Evolutionary conservation across 164 flowering plant species (phyloP), one percentile per base, ranked within the genome.

Genomic region (Tinospora cordifolia): DNA sequence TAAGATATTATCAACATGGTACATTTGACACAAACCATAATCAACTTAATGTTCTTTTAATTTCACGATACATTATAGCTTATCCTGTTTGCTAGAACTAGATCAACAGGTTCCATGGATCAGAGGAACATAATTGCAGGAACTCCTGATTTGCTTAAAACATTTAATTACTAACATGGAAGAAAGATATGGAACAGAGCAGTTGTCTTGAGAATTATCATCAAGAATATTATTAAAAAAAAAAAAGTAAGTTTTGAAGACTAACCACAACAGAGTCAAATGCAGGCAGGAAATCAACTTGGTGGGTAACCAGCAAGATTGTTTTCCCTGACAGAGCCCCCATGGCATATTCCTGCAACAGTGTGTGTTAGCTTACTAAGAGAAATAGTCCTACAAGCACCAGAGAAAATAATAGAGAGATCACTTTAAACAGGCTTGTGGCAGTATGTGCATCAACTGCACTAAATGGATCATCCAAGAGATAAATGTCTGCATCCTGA

Each of bases 381-480:
- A 27, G 51, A 67, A 40, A 8, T 22, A 15, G n/a, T 30, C 19
- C 8, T 0, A 22, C 41, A 38, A 25, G n/a, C 38, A 67, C 65
- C 30, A 17, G 3, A 47, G 54, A 47, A 47, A 47, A 47, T 4
- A 13, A 3, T 13, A 47, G 14, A 4, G 14, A 13, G 54, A 47
- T 90, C 14, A 47, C 54, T 12, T 47, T 10, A 8, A 47, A 47
- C 11, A 47, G 19, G 19, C 19, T 13, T 47, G 54, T 19, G 19
- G 92, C 98, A 36, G 98, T 90, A 65, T 89, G 93, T 24, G 98
- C 98, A 83, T 92, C 98, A 65, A 92, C 90, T 25, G 98, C 96
- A 40, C 96, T 92, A 73, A 92, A 90, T 13, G 96, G 94, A 80
- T 92, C 94, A 76, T 92, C 96, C 73, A 92, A 70, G 41, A 92